Conservation (phyloP, 1,284 basidiomycete species). For the Rhodotorula sp. region DNA sequence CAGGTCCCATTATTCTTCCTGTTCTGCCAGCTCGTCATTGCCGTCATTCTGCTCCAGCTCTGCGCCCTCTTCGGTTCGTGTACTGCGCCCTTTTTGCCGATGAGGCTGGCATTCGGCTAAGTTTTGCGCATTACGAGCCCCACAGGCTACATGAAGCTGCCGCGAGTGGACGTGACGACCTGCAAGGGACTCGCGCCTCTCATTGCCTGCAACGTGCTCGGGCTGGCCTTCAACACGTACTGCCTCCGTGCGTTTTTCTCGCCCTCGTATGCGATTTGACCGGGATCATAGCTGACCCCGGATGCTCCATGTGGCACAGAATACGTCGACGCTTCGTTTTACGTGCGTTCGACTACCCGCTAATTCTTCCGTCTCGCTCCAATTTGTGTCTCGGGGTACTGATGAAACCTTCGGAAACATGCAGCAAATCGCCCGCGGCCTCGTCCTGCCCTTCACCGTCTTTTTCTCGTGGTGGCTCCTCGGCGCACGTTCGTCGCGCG, state of each 20-base stretch:
- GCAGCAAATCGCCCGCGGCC: conserved; percentile 68
- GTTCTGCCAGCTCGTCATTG: conserved; percentile 73
- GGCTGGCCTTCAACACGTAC: conserved; percentile 83
- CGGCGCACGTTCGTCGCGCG: conserved; percentile 47
- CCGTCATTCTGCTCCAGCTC: conserved; percentile 67
- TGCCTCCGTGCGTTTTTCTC: conserved; percentile 56
- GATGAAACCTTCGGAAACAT: not conserved
- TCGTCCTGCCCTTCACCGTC: conserved; percentile 80
- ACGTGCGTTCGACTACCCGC: conserved; percentile 47
- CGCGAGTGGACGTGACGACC: conserved; percentile 58
- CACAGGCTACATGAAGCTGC: conserved; percentile 45
- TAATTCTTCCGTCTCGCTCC: too few relatives aligned
- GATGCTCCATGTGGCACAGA: conserved; percentile 50
- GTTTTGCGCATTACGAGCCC: too few relatives aligned
- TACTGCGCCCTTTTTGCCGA: conserved; percentile 44
- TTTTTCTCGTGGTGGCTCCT: conserved; percentile 70
- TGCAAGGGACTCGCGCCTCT: conserved; percentile 71
- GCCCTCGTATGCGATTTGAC: not conserved
- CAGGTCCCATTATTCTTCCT: conserved; percentile 76
- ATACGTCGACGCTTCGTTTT: conserved; percentile 88
- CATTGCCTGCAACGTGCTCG: conserved; percentile 70
- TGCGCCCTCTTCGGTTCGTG: conserved; percentile 63
- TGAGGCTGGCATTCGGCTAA: not conserved
- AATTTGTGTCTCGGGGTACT: not conserved
- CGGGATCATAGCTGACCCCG: not conserved